A percentile compares a stretch with the other conserved stretches of the same genome.
Evolutionary conservation across 1,284 basidiomycete species (phyloP).

Genomic region (Mrakiaceae sp.): DNA sequence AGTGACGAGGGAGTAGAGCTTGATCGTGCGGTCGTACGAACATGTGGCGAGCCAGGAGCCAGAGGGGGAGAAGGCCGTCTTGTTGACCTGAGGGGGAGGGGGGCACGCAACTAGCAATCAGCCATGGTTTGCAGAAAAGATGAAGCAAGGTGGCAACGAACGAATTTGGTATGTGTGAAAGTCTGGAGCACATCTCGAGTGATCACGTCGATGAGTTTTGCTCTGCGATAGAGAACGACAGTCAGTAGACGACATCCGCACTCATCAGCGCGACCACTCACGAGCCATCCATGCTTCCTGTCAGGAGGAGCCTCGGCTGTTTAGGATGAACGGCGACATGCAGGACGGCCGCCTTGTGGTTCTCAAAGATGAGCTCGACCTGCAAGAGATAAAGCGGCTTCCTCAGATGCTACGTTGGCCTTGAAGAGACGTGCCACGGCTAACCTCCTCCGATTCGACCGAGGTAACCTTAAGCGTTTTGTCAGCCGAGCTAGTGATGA

Average conservation of each 20-base stretch:
- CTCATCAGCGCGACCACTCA: slow-evolving; percentile 18
- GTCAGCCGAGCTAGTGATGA: slow-evolving; percentile 77
- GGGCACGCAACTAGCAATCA: background rate
- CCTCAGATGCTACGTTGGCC: background rate
- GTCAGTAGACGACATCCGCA: background rate
- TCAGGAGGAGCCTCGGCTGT: slow-evolving; percentile 29
- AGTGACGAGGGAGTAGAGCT: slow-evolving; percentile 23
- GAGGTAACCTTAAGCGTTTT: slow-evolving; percentile 63
- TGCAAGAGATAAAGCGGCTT: slow-evolving; percentile 1
- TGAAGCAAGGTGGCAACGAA: background rate
- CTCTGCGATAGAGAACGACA: background rate
- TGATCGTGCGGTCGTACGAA: slow-evolving; percentile 32
- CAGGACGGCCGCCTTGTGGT: slow-evolving; percentile 33
- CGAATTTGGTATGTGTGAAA: slow-evolving; percentile 30
- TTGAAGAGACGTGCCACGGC: slow-evolving; percentile 5
- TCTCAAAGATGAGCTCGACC: slow-evolving; percentile 28
- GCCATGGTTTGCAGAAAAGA: background rate
- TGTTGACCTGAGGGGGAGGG: slow-evolving; percentile 22
- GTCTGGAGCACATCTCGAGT: slow-evolving; percentile 28
- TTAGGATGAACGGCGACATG: slow-evolving; percentile 30
- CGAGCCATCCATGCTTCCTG: slow-evolving; percentile 35
- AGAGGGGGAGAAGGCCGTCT: slow-evolving; percentile 29
- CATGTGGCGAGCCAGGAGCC: slow-evolving; percentile 30
- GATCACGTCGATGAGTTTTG: slow-evolving; percentile 30
- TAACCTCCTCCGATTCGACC: slow-evolving; percentile 56